phyloP scores from a whole-genome alignment of 2,329 filamentous ascomycete species.

The Trichophyton simii region DNA sequence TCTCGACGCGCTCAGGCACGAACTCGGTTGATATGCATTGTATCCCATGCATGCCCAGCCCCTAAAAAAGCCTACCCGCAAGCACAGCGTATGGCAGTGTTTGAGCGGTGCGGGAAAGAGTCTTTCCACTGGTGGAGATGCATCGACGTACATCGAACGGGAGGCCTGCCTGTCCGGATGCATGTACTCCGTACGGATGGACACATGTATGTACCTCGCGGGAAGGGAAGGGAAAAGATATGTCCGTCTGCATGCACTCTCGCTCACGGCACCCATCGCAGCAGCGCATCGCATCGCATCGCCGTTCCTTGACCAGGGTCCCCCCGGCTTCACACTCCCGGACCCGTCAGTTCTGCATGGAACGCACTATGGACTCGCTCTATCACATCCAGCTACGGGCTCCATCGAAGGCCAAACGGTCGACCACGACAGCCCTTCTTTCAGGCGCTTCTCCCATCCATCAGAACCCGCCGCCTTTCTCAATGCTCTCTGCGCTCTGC shows the following conservation, averaged over 20 bases:
- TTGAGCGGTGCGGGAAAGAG: background rate
- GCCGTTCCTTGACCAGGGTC: background rate
- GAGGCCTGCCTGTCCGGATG: too few species aligned
- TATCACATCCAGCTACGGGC: background rate
- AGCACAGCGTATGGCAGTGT: background rate
- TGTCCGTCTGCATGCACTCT: background rate
- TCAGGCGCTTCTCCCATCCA: too few species aligned
- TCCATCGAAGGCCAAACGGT: background rate
- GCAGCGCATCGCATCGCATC: background rate
- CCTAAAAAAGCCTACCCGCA: constrained; percentile 1
- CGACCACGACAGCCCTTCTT: background rate
- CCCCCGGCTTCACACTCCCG: background rate
- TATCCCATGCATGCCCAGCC: constrained; percentile 1
- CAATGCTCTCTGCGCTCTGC: too few species aligned
- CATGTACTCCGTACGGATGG: too few species aligned
- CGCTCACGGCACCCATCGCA: background rate
- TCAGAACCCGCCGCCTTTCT: too few species aligned
- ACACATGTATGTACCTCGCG: too few species aligned
- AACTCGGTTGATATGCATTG: background rate
- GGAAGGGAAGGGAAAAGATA: background rate
- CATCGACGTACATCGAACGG: background rate
- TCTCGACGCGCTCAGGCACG: constrained; percentile 1
- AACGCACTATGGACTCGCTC: background rate
- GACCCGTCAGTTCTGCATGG: background rate
- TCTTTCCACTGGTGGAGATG: background rate